Percentiles rank a stretch among this genome's conserved stretches.
Conservation (phyloP, 2,329 filamentous ascomycete species). For the Venturia carpophila region DNA sequence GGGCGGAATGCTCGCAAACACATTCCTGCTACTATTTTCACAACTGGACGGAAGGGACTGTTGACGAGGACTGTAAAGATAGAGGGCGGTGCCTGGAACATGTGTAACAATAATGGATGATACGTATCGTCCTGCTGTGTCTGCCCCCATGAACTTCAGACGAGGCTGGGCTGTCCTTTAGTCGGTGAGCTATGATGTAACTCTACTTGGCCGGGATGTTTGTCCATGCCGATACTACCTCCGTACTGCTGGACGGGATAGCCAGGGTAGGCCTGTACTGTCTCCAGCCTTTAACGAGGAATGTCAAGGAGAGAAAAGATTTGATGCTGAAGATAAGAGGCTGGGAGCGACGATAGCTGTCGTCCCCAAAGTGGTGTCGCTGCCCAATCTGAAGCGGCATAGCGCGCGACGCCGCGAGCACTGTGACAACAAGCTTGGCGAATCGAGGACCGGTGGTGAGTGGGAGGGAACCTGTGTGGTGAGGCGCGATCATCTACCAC, state of each 20-base stretch:
- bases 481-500: not conserved
- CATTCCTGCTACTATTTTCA: not conserved
- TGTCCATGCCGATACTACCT: not conserved
- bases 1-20: not conserved
- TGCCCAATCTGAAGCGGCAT: not conserved
- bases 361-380: not conserved
- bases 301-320: too few relatives aligned
- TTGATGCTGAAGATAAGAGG: not conserved
- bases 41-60: not conserved
- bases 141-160: not conserved
- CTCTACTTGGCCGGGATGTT: not conserved
- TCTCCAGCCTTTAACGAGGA: too few relatives aligned
- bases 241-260: not conserved
- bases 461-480: not conserved
- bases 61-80: not conserved
- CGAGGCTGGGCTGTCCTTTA: not conserved
- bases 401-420: not conserved
- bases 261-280: not conserved
- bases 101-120: not conserved
- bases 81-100: not conserved
- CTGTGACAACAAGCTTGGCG: not conserved
- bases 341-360: not conserved
- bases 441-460: not conserved
- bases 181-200: conserved; percentile 2
- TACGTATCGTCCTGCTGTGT: not conserved